Conservation (phyloP, 208 protist species). For the Naegleria lovaniensis region DNA sequence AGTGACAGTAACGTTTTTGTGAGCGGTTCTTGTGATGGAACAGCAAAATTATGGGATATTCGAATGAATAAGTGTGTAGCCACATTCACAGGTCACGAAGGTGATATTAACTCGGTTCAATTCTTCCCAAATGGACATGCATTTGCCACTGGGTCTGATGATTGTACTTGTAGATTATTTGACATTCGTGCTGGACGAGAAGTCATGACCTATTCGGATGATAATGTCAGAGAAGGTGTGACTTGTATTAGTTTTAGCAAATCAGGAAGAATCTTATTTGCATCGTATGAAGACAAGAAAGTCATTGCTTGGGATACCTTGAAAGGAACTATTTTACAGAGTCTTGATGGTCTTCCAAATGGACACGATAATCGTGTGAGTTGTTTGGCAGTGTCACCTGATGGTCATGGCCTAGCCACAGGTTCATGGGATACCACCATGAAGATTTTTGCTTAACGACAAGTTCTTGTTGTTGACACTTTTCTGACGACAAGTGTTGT, state of each 20-base stretch:
- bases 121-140: conserved; percentile 63
- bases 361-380: conserved; percentile 73
- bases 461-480: too few species aligned
- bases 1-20: conserved; percentile 61
- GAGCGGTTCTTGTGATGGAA: conserved; percentile 64
- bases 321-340: conserved; percentile 51
- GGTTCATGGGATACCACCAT: conserved; percentile 67
- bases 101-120: conserved; percentile 64
- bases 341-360: not conserved
- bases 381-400: conserved; percentile 54
- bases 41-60: conserved; percentile 71
- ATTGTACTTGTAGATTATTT: conserved; percentile 67
- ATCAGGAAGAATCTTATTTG: conserved; percentile 53
- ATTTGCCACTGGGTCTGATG: conserved; percentile 71
- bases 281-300: conserved; percentile 71
- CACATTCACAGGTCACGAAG: conserved; percentile 70
- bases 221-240: conserved; percentile 62
- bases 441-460: conserved; percentile 51
- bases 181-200: conserved; percentile 69
- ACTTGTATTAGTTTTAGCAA: conserved; percentile 58
- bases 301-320: conserved; percentile 78
- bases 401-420: conserved; percentile 73
- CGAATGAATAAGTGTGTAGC: conserved; percentile 53
- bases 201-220: conserved; percentile 59
- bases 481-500: too few species aligned